Conservation (phyloP, 2,329 filamentous ascomycete species). For the Torrubiellomyces zombiae region DNA sequence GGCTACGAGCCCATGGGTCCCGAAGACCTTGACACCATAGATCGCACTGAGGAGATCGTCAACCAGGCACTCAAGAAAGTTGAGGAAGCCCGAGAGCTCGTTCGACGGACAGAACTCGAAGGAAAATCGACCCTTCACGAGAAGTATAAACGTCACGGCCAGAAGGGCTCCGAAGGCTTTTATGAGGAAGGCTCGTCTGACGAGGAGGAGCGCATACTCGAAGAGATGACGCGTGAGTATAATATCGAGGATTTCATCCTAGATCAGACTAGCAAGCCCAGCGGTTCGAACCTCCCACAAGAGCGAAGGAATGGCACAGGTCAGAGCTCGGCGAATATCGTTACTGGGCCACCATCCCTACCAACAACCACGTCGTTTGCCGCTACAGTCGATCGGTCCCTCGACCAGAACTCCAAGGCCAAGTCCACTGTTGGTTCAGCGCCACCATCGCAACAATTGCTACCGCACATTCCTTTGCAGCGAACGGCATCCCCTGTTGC, state of each 20-base stretch:
- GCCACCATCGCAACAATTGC: slow-evolving; percentile 32
- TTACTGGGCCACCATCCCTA: too few species aligned
- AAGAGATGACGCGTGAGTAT: slow-evolving; percentile 77
- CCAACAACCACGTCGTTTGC: slow-evolving; percentile 40
- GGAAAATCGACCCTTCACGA: slow-evolving; percentile 25
- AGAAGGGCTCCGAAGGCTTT: slow-evolving; percentile 34
- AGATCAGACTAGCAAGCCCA: slow-evolving; percentile 29
- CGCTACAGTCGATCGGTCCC: slow-evolving; percentile 57
- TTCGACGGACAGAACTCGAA: slow-evolving; percentile 58
- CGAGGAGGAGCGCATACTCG: slow-evolving; percentile 63
- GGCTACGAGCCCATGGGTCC: slow-evolving; percentile 59
- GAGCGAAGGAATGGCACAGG: slow-evolving; percentile 56
- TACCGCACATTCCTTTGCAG: slow-evolving; percentile 25
- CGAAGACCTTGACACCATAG: slow-evolving; percentile 19
- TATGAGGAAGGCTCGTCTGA: slow-evolving; percentile 49
- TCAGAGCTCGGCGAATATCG: slow-evolving; percentile 1
- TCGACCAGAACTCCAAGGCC: too few species aligned
- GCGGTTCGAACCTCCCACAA: slow-evolving; percentile 20
- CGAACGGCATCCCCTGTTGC: slow-evolving; percentile 17
- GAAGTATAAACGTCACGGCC: slow-evolving; percentile 10
- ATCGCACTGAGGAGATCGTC: slow-evolving; percentile 26
- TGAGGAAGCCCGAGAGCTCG: slow-evolving; percentile 59
- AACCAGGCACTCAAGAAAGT: slow-evolving; percentile 47
- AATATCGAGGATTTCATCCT: slow-evolving; percentile 72
- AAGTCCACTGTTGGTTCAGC: too few species aligned